These are phyloP conservation scores for Viridothelium virens DNA, from an alignment of 495 filamentous ascomycete genomes.

Conservation along the genomic window DNA sequence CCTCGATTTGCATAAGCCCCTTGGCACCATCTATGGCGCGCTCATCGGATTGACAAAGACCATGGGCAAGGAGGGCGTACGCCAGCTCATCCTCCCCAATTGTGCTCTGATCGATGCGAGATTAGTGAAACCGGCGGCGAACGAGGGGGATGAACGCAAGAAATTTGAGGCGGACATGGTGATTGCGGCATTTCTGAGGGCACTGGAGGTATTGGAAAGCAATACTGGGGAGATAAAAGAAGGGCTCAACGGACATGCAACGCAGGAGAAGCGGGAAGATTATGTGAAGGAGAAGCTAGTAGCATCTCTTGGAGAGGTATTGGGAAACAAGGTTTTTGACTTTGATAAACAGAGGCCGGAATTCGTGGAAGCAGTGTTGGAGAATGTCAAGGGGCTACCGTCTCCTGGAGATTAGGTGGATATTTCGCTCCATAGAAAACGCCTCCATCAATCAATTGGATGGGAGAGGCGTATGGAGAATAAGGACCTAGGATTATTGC, in stretches of 20 bases:
- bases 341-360: slow-evolving; percentile 23
- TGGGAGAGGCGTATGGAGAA: slow-evolving; percentile 2
- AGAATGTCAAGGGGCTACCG: slow-evolving; percentile 8
- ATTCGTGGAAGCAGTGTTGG: slow-evolving; percentile 29
- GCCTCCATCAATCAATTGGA: neutral
- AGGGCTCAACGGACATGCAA: slow-evolving; percentile 28
- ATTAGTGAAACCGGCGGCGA: slow-evolving; percentile 53
- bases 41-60: slow-evolving; percentile 67
- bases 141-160: slow-evolving; percentile 28
- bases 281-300: slow-evolving; percentile 23
- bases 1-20: slow-evolving; percentile 71
- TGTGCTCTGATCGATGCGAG: slow-evolving; percentile 62
- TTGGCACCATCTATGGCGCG: slow-evolving; percentile 79
- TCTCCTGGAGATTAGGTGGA: neutral
- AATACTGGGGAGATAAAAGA: slow-evolving; percentile 13
- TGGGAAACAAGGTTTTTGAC: slow-evolving; percentile 29
- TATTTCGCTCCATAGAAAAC: no score
- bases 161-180: slow-evolving; percentile 33
- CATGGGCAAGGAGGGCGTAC: slow-evolving; percentile 71
- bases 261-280: slow-evolving; percentile 16
- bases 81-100: slow-evolving; percentile 71
- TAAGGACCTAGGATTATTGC: neutral
- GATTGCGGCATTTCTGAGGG: slow-evolving; percentile 27
- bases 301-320: slow-evolving; percentile 31
- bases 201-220: slow-evolving; percentile 26